Conservation (phyloP, 2,329 filamentous ascomycete genomes). For the Phialophora macrospora region DNA sequence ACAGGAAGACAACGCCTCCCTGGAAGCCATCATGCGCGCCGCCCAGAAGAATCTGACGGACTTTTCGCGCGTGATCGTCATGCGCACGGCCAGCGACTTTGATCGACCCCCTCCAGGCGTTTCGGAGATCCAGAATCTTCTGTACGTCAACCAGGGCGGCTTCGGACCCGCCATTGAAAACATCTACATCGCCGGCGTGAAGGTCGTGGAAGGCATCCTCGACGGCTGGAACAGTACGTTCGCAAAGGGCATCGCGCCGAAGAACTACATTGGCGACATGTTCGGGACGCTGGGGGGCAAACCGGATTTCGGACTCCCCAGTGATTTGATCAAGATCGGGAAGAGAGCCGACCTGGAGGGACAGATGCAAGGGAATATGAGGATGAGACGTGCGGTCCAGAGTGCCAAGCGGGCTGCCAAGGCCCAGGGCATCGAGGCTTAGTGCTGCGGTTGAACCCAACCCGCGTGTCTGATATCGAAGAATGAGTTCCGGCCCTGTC, state of each 20-base stretch:
- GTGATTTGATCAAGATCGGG: slow-evolving; percentile 26
- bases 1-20: slow-evolving; percentile 73
- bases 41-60: slow-evolving; percentile 64
- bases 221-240: slow-evolving; percentile 65
- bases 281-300: slow-evolving; percentile 69
- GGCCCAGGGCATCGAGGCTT: neutral
- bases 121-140: slow-evolving; percentile 63
- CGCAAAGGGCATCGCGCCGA: slow-evolving; percentile 59
- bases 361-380: slow-evolving; percentile 37
- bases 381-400: slow-evolving; percentile 26
- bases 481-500: neutral
- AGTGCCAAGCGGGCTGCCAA: slow-evolving; percentile 16
- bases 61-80: slow-evolving; percentile 69
- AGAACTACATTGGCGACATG: slow-evolving; percentile 73
- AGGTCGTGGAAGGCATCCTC: slow-evolving; percentile 69
- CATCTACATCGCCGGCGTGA: slow-evolving; percentile 67
- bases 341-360: slow-evolving; percentile 43
- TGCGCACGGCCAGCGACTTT: slow-evolving; percentile 73
- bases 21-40: slow-evolving; percentile 68
- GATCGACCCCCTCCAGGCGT: slow-evolving; percentile 68
- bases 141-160: slow-evolving; percentile 65
- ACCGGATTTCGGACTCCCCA: slow-evolving; percentile 65
- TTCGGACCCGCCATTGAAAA: slow-evolving; percentile 68
- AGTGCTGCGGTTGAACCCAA: neutral
- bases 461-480: neutral